Evolutionary conservation across 2,329 filamentous ascomycete genomes (phyloP), one percentile per base, ranked within the genome.

Genomic region (Fusarium mexicanum): DNA sequence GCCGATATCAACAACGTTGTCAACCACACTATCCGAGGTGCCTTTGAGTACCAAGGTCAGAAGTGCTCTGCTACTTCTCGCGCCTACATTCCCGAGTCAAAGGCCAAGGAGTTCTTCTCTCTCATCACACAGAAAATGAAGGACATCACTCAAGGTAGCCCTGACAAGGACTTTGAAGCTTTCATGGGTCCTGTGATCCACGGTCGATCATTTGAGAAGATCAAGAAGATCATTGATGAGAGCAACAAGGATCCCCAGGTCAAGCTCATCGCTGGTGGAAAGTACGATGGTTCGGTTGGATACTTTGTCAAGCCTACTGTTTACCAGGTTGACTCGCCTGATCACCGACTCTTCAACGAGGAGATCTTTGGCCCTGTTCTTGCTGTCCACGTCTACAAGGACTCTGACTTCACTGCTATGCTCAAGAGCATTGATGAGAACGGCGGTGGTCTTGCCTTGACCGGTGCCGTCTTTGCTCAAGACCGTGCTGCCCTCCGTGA

Each of bases 111-210:
- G 70, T 94, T 96, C 84, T 89, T 91, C 79, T 83, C 90, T 67
- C 86, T 87, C 35, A 85, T 97, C 3, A 86, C 91, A 22, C 81
- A 87, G 8, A 92, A 95, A 81, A 91, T 91, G 11, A 85, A 90
- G 77, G 88, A 89, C 64, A 87, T 97, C 44, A 91, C 91, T 73
- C 86, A 95, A 51, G 94, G 94, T 58, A 86, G 87, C 57, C 92
- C 94, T 2, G 85, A 83, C 41, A 88, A 93, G 53, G 92, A 93
- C 78, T 86, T 89, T 76, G 94, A 94, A 47, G 69, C 72, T 85
- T 97, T 97, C 85, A 91, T 95, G 79, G 94, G 94, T 5, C 94
- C 94, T 24, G 94, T 97, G 51, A 97, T 97, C 81, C 94, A 97
- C 85, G 88, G 91, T 62, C 89, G 86, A 8, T 93, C 92, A 16